A percentile compares a stretch with the other conserved stretches of the same genome.
phyloP scores from a whole-genome alignment of 371 early-diverging fungal species.

The Mucor mucedo region DNA sequence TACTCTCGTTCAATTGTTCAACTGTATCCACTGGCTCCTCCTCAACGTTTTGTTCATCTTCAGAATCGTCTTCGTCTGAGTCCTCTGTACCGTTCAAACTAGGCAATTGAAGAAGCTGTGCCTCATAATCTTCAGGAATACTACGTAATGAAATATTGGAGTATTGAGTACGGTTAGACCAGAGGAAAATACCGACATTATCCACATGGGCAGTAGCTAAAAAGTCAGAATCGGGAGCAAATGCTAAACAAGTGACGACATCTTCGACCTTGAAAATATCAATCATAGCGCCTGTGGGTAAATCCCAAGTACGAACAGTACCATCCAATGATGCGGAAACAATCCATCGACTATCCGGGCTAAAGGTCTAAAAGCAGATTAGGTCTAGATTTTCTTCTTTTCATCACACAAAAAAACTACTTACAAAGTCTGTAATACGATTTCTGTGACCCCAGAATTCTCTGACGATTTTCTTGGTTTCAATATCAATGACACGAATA shows the following conservation, averaged over 20 bases:
- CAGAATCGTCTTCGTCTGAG: constrained; percentile 17
- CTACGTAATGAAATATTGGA: constrained; percentile 66
- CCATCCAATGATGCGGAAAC: constrained; percentile 84
- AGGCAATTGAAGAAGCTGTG: constrained; percentile 53
- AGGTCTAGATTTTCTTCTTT: neutral
- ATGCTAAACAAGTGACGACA: constrained; percentile 82
- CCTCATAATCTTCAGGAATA: constrained; percentile 66
- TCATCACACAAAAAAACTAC: neutral
- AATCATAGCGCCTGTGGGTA: constrained; percentile 89
- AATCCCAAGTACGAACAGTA: constrained; percentile 93
- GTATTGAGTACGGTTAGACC: constrained; percentile 88
- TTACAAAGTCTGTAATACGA: constrained; percentile 86
- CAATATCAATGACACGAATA: constrained; percentile 86
- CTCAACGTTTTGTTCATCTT: constrained; percentile 37
- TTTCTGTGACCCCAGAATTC: constrained; percentile 88
- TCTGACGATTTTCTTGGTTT: constrained; percentile 81
- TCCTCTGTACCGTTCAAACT: constrained; percentile 54
- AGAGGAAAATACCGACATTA: constrained; percentile 88
- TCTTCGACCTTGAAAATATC: constrained; percentile 81
- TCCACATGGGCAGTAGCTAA: constrained; percentile 92
- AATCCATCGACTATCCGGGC: constrained; percentile 93
- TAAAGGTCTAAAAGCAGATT: constrained; percentile 68
- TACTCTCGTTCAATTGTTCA: constrained; percentile 74
- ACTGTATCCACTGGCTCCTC: constrained; percentile 42
- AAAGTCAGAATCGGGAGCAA: constrained; percentile 91